phyloP scores from a whole-genome alignment of 495 filamentous ascomycete genomes.

The Lophium mytilinum region DNA sequence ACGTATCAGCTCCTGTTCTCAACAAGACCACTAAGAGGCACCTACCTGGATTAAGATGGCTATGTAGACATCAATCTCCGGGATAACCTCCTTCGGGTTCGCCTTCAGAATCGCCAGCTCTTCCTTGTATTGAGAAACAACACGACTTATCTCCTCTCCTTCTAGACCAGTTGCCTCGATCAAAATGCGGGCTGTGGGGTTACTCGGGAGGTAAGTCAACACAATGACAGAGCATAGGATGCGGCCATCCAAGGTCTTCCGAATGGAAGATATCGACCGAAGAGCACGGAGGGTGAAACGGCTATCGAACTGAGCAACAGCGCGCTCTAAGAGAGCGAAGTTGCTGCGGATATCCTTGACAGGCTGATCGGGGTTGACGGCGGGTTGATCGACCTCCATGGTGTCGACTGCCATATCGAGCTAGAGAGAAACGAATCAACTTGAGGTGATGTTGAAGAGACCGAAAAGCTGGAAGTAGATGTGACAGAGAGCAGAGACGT shows the following conservation, averaged over 20 bases:
- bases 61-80: conserved; percentile 88
- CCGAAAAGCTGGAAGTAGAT: too few relatives aligned
- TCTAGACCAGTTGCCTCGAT: conserved; percentile 58
- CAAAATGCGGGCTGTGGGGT: conserved; percentile 57
- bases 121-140: conserved; percentile 49
- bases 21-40: neutral
- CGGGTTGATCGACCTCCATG: conserved; percentile 16
- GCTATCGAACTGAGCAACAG: conserved; percentile 86
- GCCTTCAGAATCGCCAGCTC: conserved; percentile 55
- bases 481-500: too few relatives aligned
- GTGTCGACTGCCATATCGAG: conserved; percentile 9
- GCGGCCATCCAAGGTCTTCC: conserved; percentile 65
- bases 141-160: conserved; percentile 44
- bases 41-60: conserved; percentile 55
- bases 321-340: conserved; percentile 82
- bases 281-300: conserved; percentile 90
- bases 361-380: conserved; percentile 15
- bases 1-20: neutral
- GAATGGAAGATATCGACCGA: conserved; percentile 88
- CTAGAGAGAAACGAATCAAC: neutral
- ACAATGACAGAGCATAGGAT: conserved; percentile 49
- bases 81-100: conserved; percentile 61
- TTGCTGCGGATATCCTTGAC: conserved; percentile 83
- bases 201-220: conserved; percentile 65
- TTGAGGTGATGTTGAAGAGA: neutral